Evolutionary conservation across 345 rosid genomes (phyloP).

Genomic region (Camelina laxa): DNA sequence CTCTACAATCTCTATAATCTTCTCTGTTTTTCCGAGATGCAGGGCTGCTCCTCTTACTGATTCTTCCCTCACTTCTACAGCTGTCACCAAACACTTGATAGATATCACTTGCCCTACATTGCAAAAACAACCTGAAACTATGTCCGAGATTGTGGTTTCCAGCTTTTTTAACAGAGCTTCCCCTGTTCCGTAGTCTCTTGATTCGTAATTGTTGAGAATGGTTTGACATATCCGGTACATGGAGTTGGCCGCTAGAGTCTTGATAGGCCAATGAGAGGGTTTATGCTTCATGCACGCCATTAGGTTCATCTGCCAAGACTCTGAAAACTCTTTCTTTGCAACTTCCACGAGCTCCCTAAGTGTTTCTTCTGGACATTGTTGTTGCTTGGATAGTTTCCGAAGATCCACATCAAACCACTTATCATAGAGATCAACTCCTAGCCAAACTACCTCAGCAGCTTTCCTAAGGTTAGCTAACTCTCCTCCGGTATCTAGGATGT

Average conservation of each 20-base stretch:
- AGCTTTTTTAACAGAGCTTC: slow-evolving; percentile 53
- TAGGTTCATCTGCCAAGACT: slow-evolving; percentile 48
- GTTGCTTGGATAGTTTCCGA: slow-evolving; percentile 50
- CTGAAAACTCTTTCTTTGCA: slow-evolving; percentile 53
- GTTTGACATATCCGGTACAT: slow-evolving; percentile 77
- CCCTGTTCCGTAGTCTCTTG: slow-evolving; percentile 36
- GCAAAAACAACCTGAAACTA: slow-evolving; percentile 77
- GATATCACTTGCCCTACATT: slow-evolving; percentile 58
- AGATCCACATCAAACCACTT: slow-evolving; percentile 79
- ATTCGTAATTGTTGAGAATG: slow-evolving; percentile 48
- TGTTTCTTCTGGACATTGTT: slow-evolving; percentile 52
- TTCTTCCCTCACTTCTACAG: slow-evolving; percentile 62
- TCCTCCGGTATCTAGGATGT: slow-evolving; percentile 40
- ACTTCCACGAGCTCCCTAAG: slow-evolving; percentile 57
- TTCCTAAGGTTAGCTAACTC: slow-evolving; percentile 52
- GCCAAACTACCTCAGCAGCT: slow-evolving; percentile 70
- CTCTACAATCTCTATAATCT: slow-evolving; percentile 59
- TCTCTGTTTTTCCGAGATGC: slow-evolving; percentile 67
- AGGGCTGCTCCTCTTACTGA: slow-evolving; percentile 57
- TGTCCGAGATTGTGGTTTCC: slow-evolving; percentile 61
- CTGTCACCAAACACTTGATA: slow-evolving; percentile 58
- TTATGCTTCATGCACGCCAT: slow-evolving; percentile 48
- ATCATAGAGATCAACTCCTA: slow-evolving; percentile 66
- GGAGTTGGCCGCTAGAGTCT: slow-evolving; percentile 73
- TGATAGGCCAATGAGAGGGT: slow-evolving; percentile 76